A percentile compares a stretch with the other conserved stretches of the same genome.
phyloP scores from a whole-genome alignment of 1,139 yeast genomes.

The Hemisphaericaspora xylofermentans region DNA sequence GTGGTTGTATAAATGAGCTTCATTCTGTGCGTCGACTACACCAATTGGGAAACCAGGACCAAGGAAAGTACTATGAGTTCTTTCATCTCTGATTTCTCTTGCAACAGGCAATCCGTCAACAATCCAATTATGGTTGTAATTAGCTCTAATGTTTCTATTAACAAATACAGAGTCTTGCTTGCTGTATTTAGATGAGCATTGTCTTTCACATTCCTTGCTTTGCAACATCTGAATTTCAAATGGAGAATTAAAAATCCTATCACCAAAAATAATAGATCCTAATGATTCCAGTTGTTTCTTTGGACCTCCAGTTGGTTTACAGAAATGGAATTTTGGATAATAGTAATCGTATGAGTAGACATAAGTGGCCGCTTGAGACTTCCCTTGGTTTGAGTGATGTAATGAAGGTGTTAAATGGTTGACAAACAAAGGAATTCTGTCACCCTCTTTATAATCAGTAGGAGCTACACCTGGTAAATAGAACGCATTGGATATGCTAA shows the following conservation, averaged over 20 bases:
- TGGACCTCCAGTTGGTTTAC: conserved; percentile 69
- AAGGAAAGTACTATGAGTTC: conserved; percentile 62
- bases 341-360: conserved; percentile 84
- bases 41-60: conserved; percentile 86
- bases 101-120: conserved; percentile 96
- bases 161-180: conserved; percentile 71
- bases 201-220: conserved; percentile 58
- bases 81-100: conserved; percentile 50
- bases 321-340: conserved; percentile 79
- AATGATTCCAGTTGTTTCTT: conserved; percentile 82
- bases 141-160: conserved; percentile 73
- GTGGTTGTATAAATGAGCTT: conserved; percentile 72
- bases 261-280: conserved; percentile 94
- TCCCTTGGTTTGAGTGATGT: conserved; percentile 40
- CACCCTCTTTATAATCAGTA: conserved; percentile 74
- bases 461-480: conserved; percentile 97
- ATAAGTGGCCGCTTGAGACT: conserved; percentile 45
- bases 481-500: conserved; percentile 50
- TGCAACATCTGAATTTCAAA: conserved; percentile 77
- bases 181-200: conserved; percentile 64
- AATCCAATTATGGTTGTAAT: conserved; percentile 88
- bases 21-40: conserved; percentile 46
- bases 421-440: conserved; percentile 72
- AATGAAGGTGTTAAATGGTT: conserved; percentile 86
- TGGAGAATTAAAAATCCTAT: conserved; percentile 91